Conservation (phyloP, 345 rosid genomes). For the Eucalyptus curtisii region DNA sequence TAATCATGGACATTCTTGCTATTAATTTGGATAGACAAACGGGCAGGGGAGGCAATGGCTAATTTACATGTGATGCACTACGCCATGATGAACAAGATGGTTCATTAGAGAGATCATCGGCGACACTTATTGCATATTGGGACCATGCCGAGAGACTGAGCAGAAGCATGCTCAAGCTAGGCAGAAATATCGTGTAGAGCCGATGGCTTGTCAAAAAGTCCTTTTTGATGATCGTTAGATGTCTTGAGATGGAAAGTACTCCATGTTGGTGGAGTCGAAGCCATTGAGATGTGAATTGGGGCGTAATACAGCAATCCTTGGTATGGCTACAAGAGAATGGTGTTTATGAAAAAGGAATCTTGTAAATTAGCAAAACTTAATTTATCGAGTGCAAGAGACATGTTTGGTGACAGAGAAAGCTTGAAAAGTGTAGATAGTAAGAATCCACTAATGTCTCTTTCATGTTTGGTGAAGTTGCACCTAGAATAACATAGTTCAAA, state of each 20-base stretch:
- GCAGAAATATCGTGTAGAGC: not conserved
- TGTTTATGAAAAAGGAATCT: not conserved
- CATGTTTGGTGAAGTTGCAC: not conserved
- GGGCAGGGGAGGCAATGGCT: too few relatives aligned
- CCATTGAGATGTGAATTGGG: not conserved
- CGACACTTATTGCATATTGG: not conserved
- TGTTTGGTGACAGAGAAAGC: not conserved
- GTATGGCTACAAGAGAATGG: not conserved
- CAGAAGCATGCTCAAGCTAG: not conserved
- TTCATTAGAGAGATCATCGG: not conserved
- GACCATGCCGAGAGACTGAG: not conserved
- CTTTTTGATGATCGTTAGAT: too few relatives aligned
- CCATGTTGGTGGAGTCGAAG: not conserved
- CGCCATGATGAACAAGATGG: too few relatives aligned
- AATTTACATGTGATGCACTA: too few relatives aligned
- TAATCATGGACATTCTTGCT: too few relatives aligned
- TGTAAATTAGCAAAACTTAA: too few relatives aligned
- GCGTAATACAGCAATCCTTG: not conserved
- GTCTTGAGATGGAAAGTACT: too few relatives aligned
- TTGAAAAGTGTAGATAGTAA: accelerated
- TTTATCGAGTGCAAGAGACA: not conserved
- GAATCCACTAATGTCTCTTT: not conserved
- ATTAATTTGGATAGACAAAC: too few relatives aligned
- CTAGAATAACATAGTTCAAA: not conserved
- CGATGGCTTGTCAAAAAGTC: too few relatives aligned